Conservation (phyloP, 2,329 filamentous ascomycete genomes). For the Ascochyta koolunga region DNA sequence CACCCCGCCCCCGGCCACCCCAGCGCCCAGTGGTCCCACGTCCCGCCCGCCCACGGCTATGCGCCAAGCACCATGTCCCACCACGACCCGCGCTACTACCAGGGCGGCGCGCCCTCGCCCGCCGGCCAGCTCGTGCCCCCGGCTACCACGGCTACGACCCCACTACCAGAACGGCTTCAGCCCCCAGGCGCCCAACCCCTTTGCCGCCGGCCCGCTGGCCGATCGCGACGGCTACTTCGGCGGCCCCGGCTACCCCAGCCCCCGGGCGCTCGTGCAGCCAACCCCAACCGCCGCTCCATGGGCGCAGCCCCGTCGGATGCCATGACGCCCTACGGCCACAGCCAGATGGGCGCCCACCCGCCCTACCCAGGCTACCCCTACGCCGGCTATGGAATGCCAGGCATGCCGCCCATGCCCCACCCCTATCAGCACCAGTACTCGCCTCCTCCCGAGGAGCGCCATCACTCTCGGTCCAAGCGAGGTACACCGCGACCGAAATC, state of each 20-base stretch:
- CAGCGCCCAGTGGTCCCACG: slow-evolving; percentile 44
- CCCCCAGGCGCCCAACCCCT: slow-evolving; percentile 45
- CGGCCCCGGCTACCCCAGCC: slow-evolving; percentile 8
- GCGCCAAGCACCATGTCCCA: slow-evolving; percentile 49
- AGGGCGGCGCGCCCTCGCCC: slow-evolving; percentile 29
- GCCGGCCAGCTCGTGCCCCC: slow-evolving; percentile 40
- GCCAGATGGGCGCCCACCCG: slow-evolving; percentile 17
- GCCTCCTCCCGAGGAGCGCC: slow-evolving; percentile 27
- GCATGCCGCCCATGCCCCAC: slow-evolving; percentile 35
- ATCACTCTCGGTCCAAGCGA: slow-evolving; percentile 31
- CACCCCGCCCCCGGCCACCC: slow-evolving; percentile 43
- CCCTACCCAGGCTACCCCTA: slow-evolving; percentile 30
- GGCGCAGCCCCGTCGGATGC: slow-evolving; percentile 29
- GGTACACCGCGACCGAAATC: slow-evolving; percentile 37
- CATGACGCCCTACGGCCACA: slow-evolving; percentile 42
- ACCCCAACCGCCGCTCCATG: slow-evolving; percentile 45
- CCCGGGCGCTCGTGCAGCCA: slow-evolving; percentile 7
- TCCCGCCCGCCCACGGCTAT: slow-evolving; percentile 46
- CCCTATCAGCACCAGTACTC: slow-evolving; percentile 29
- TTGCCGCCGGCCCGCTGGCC: slow-evolving; percentile 37
- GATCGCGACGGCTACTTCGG: slow-evolving; percentile 47
- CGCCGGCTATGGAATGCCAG: slow-evolving; percentile 1
- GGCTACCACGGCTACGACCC: slow-evolving; percentile 48
- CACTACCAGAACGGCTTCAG: slow-evolving; percentile 36
- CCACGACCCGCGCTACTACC: slow-evolving; percentile 37